Evolutionary conservation across 495 filamentous ascomycete species (phyloP).

Genomic region (Penicillium manginii): DNA sequence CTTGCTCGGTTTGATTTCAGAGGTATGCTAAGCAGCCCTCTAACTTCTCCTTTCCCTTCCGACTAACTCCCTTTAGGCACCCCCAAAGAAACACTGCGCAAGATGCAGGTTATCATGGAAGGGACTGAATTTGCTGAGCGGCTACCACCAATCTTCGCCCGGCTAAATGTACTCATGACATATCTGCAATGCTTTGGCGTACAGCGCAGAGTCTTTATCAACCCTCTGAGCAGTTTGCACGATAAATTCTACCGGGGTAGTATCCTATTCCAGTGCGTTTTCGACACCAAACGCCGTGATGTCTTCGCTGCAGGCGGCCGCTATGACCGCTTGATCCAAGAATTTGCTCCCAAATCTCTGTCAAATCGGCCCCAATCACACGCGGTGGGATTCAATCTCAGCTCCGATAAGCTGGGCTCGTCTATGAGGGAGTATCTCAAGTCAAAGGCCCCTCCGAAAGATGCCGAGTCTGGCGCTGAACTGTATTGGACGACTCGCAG

Average conservation of each 20-base stretch:
- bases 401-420: constrained; percentile 77
- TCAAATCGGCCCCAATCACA: constrained; percentile 54
- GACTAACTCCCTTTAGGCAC: constrained; percentile 55
- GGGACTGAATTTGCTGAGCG: constrained; percentile 68
- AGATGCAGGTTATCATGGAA: constrained; percentile 73
- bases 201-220: constrained; percentile 78
- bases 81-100: constrained; percentile 71
- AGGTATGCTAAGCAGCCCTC: constrained; percentile 49
- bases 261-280: constrained; percentile 87
- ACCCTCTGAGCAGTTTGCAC: constrained; percentile 84
- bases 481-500: constrained; percentile 65
- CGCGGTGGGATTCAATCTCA: constrained; percentile 90
- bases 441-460: constrained; percentile 69
- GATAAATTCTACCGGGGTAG: constrained; percentile 91
- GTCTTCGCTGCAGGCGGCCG: constrained; percentile 94
- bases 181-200: constrained; percentile 78
- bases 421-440: constrained; percentile 70
- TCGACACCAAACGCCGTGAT: constrained; percentile 80
- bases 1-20: constrained; percentile 88
- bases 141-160: constrained; percentile 73
- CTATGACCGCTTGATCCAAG: constrained; percentile 81
- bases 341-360: constrained; percentile 45
- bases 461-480: constrained; percentile 50
- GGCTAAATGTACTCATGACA: constrained; percentile 72
- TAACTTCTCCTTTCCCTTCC: constrained; percentile 6